phyloP scores from a whole-genome alignment of 2,329 filamentous ascomycete genomes.

The Clarireedia sp. region DNA sequence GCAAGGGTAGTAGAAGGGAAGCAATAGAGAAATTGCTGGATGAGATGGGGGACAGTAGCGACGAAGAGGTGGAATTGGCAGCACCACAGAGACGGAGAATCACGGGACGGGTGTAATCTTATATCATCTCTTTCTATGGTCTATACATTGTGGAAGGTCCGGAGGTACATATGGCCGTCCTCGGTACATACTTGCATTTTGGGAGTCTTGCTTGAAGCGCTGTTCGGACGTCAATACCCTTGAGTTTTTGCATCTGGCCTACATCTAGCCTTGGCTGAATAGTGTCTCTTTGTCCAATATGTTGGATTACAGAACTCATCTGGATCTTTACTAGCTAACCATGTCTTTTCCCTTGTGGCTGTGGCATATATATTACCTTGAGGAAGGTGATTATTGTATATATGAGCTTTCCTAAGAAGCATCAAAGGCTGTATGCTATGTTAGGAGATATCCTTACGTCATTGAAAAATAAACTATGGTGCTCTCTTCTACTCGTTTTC shows the following conservation, averaged over 20 bases:
- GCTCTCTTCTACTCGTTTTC: no score
- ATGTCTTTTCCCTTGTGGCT: no score
- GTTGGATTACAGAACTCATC: neutral
- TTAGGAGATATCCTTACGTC: no score
- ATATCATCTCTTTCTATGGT: no score
- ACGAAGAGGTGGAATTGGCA: slow-evolving; percentile 28
- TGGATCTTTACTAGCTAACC: neutral
- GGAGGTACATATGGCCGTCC: neutral
- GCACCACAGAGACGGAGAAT: slow-evolving; percentile 23
- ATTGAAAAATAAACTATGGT: no score
- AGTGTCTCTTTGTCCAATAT: no score
- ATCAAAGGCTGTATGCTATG: no score
- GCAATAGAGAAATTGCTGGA: slow-evolving; percentile 29
- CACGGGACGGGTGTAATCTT: slow-evolving; percentile 13
- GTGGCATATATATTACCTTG: no score
- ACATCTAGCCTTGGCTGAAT: neutral
- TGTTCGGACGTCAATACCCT: slow-evolving; percentile 1
- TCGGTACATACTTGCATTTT: neutral
- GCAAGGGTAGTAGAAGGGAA: slow-evolving; percentile 16
- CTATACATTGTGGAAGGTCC: no score
- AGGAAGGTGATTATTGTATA: no score
- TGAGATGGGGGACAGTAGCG: slow-evolving; percentile 29
- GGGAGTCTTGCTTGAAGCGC: neutral
- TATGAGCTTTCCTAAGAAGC: no score
- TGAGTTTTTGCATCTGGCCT: neutral